Evolutionary conservation across 1,284 basidiomycete species (phyloP), one percentile per base, ranked within the genome.

Genomic region (Cryptococcus hybrid): DNA sequence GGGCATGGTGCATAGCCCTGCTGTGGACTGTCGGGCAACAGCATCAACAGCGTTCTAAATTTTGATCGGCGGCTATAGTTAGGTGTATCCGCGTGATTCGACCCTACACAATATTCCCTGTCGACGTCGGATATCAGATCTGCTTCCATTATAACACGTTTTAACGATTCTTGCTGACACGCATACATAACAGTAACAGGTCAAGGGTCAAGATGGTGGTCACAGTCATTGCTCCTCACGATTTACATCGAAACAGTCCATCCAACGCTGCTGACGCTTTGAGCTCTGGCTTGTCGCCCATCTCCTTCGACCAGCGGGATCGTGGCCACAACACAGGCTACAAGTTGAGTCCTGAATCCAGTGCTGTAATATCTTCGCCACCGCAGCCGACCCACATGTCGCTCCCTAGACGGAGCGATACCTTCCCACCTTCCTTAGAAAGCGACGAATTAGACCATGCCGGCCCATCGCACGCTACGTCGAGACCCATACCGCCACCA

Each of bases 401-500:
- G 30, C 30, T 30, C 30, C 30, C 30, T 30, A 30, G 30, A 30
- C 30, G 30, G 30, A 30, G 30, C 30, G 30, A 30, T 30, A 30
- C 30, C 30, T 30, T 3, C 30, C 15, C 40, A 15, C 40, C 40
- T 12, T 5, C 40, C 15, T 11, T 42, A 3, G 40, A 42, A 12
- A 42, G 40, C 12, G 5, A 42, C 15, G 48, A 51, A 9, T 18
- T 36, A 12, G 37, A 11, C 7, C 35, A 51, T 38, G 48, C 48
- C 11, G 48, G 48, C 9, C 48, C 48, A 38, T 51, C 48, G 37
- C 35, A 51, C 38, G 11, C 64, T 5, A 39, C 46, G 34, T 56
- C 52, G 12, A 36, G 61, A 47, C 52, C 57, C 2, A 74, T 74
- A 38, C 73, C 74, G 1, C 74, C 73, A 3, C 73, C 72, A 7